Evolutionary conservation across 768 basidiomycete genomes (phyloP).

Genomic region (Pleurotus giganteus): DNA sequence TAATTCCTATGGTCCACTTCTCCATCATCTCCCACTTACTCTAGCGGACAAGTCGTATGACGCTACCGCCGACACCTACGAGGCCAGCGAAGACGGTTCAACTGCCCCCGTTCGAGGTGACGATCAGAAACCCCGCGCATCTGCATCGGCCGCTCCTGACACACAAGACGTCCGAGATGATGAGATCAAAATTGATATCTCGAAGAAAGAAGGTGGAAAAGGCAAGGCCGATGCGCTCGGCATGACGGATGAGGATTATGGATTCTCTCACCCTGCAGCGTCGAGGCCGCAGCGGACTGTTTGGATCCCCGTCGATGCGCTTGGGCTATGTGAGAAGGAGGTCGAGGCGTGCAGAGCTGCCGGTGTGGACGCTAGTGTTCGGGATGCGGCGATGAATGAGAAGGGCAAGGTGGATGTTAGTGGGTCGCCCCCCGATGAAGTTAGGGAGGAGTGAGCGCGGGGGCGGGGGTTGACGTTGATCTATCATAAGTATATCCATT

Average conservation of each 20-base stretch:
- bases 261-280: constrained; percentile 87
- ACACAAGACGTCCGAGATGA: constrained; percentile 13
- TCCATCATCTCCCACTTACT: constrained; percentile 72
- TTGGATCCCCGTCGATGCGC: constrained; percentile 80
- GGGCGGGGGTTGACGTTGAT: no score
- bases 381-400: constrained; percentile 56
- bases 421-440: constrained; percentile 38
- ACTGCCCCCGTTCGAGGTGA: background rate
- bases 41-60: constrained; percentile 69
- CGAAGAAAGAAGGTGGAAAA: constrained; percentile 6
- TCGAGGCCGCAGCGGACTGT: constrained; percentile 70
- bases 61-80: constrained; percentile 13
- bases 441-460: constrained; percentile 10
- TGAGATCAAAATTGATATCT: constrained; percentile 1
- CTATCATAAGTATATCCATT: no score
- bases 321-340: constrained; percentile 66
- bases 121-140: constrained; percentile 3
- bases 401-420: constrained; percentile 58
- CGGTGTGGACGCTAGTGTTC: constrained; percentile 48
- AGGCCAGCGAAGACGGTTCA: constrained; percentile 2
- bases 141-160: background rate
- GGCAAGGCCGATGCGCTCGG: constrained; percentile 8
- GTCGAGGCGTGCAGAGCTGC: constrained; percentile 48
- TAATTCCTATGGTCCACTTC: constrained; percentile 78
- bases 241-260: constrained; percentile 43